Base-by-base conservation (phyloP, 345 rosid species). In the Citrus glauca region DNA sequence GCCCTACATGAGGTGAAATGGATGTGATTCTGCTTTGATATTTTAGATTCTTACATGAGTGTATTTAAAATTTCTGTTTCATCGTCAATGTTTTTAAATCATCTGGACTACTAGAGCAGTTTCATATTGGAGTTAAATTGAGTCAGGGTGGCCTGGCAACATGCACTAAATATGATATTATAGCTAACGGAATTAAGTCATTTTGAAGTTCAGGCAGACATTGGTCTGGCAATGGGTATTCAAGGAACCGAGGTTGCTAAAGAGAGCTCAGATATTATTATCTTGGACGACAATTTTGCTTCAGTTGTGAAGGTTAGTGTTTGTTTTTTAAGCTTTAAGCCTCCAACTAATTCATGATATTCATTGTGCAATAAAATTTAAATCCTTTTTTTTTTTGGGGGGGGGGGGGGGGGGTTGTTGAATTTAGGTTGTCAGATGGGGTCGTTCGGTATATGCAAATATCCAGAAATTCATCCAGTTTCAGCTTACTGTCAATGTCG, bases 241-340 rank as follows among this genome's bases (percentile, higher is more conserved):
- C 91, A 88, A 86, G 99, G 99, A 73, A 96, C 99, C 3, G 99
- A 96, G 87, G 99, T 96, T 65, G 99, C 99, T 2, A 96, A 96
- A 77, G 99, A 96, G 86, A 96, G 90, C 86, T 96, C 99, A 1
- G 99, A 96, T 80, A 94, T 96, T 76, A 94, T 96, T 80, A 96
- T 96, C 48, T 78, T 96, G 87, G 99, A 96, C 76, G 99, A 96
- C 78, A 85, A 96, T 85, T 96, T 96, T 85, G 81, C 93, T 77
- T 92, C 99, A 5, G 97, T 96, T 84, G 99, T 96, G 65, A 96
- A 96, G 98, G 99, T 88, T 82, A 69, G 81, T 77, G 28, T 71
- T 63, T 25, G 22, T 27, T 35, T 11, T 67, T 0, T 67, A 25
- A 53, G 20, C 24, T 1, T 65, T 66, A 50, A 33, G 38, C 25